Evolutionary conservation across 2,329 filamentous ascomycete genomes (phyloP), one percentile per base, ranked within the genome.

Genomic region (Chaetomium olivaceum): DNA sequence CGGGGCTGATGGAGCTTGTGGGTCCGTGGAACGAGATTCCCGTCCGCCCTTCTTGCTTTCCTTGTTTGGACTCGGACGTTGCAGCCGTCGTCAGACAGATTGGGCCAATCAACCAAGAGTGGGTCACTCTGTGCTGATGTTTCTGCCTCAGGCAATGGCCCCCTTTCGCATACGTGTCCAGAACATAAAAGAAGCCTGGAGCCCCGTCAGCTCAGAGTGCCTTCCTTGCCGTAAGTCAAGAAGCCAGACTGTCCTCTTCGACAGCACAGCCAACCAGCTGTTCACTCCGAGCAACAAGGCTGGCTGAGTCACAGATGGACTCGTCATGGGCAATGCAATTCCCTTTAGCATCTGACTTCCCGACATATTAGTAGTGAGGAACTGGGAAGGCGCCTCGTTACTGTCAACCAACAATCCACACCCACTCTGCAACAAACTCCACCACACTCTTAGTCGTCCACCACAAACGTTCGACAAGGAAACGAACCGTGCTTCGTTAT

Each of bases 351-450:
- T 60, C 43, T 50, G 56, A 46, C 64, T 60, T 54, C 67, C 58
- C 68, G 67, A 69, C 68, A 72, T 76, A 76, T 71, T 75, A 70
- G 74, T 76, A 77, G 75, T 72, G 76, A 77, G 75, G 76, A 76
- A 75, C 70, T 75, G 73, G 74, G 76, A 78, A 75, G 75, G 74
- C 76, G 74, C 74, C 75, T 77, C 73, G 70, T 62, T 74, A 75
- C 72, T 63, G 70, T 73, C 71, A 71, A 71, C 43, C 71, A 71
- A 71, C 43, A 69, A 23, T 67, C 63, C 54, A 29, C 31, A 36
- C 9, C 51, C 62, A 55, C 62, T 67, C 62, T 64, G 48, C 61
- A 54, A 58, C 46, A 36, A 12, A 29, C 57, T 27, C 61, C 36
- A 61, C 62, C 27, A 61, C 63, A 60, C 43, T 23, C 52, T 60